Base-by-base conservation (phyloP, 805 yeast genomes). In the Suhomyces pyralidae region DNA sequence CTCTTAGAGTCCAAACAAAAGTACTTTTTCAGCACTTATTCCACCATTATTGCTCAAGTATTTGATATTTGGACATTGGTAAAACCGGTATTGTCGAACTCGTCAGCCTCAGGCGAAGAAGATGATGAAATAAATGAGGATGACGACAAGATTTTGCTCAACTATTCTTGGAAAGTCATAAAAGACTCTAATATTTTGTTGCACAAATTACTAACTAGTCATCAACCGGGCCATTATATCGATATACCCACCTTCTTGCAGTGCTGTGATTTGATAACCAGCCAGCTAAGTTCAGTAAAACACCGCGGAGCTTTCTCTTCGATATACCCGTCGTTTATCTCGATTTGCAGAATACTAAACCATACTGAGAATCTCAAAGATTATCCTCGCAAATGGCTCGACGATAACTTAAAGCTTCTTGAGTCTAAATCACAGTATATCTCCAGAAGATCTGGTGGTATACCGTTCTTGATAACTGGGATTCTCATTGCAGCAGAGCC, bases 301-400 rank as follows among this genome's bases (percentile, higher is more conserved):
- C 98, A 94, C 60, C 80, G 96, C 55, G 98, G 98, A 30, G 97
- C 97, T 0, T 89, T 93, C 56, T 85, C 96, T 8, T 84, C 97
- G 0, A 86, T 92, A 0, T 85, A 88, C 56, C 97, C 97, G 5
- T 81, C 94, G 0, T 90, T 88, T 60, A 77, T 84, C 12, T 77
- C 83, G 6, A 80, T 85, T 51, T 89, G 97, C 58, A 56, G 68
- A 12, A 67, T 82, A n/a, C 84, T 93, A 64, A 65, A 69, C 40
- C 40, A 53, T 8, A 58, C 64, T 19, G 38, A 51, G 2, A 67
- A 66, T 0, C 58, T 76, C 5, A 65, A 74, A 14, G 58, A 58
- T 0, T 72, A 70, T 40, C 84, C 92, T 5, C 61, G 63, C 9
- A 51, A 57, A 12, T 90, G 96, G 96, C 67, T 91, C 2, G 62